These are phyloP conservation scores for Arthromyces matolae DNA, from an alignment of 768 basidiomycete genomes.

Conservation along the genomic window DNA sequence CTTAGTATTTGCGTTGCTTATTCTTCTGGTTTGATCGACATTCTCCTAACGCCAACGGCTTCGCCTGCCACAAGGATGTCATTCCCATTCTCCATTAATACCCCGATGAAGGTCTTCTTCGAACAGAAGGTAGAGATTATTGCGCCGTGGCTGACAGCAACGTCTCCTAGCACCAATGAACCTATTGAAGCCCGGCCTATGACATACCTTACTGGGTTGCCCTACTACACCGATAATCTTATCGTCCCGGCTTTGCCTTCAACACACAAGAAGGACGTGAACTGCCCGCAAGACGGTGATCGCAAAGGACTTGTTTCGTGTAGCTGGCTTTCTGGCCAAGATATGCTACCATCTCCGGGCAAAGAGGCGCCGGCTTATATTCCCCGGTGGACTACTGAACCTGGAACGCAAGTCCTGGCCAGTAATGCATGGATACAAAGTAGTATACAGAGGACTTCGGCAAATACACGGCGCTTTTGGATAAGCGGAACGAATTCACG, in stretches of 20 bases:
- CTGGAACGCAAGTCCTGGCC: constrained; percentile 1
- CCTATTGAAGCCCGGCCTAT: constrained; percentile 25
- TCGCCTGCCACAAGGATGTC: constrained; percentile 23
- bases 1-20: constrained; percentile 40
- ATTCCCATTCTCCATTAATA: constrained; percentile 60
- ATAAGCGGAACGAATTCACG: constrained; percentile 55
- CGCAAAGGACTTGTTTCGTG: constrained; percentile 22
- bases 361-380: not conserved
- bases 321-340: constrained; percentile 23
- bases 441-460: constrained; percentile 11
- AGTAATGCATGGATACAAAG: constrained; percentile 17
- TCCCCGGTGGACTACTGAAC: not conserved
- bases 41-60: constrained; percentile 4
- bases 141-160: constrained; percentile 19
- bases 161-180: not conserved
- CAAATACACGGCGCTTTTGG: constrained; percentile 32
- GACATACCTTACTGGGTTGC: constrained; percentile 44
- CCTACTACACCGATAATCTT: constrained; percentile 41
- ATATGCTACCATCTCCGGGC: constrained; percentile 22
- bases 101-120: constrained; percentile 72
- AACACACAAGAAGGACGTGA: constrained; percentile 11
- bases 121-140: constrained; percentile 48
- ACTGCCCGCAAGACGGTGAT: constrained; percentile 14
- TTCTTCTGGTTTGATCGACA: constrained; percentile 22
- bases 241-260: constrained; percentile 30